A percentile compares a stretch with the other conserved stretches of the same genome.
Evolutionary conservation across 2,329 filamentous ascomycete species (phyloP).

Genomic region (Nigrospora osmanthi): DNA sequence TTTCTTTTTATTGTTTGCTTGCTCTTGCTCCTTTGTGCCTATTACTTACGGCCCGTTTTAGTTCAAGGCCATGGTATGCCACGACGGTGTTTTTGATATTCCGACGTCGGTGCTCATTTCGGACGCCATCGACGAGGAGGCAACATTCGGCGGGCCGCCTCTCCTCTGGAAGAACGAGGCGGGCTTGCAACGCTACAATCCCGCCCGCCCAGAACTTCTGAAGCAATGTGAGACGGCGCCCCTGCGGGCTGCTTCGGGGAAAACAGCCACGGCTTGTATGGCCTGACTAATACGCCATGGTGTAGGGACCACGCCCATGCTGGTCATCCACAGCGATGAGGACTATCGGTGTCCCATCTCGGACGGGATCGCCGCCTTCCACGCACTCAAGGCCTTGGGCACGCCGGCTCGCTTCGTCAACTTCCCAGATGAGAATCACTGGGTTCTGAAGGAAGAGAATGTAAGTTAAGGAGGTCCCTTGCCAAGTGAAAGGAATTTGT

Average conservation of each 20-base stretch:
- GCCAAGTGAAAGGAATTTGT: too few relatives aligned
- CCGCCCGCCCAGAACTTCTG: constrained; percentile 34
- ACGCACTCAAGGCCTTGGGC: constrained; percentile 8
- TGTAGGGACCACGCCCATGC: constrained; percentile 45
- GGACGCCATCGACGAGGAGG: constrained; percentile 12
- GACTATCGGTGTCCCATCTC: constrained; percentile 50
- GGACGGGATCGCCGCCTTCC: constrained; percentile 23
- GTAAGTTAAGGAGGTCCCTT: too few relatives aligned
- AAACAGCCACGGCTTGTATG: too few relatives aligned
- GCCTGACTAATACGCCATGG: constrained; percentile 26
- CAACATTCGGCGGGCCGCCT: constrained; percentile 33
- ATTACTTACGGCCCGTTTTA: constrained; percentile 10
- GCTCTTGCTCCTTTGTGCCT: constrained; percentile 9
- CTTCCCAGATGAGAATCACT: constrained; percentile 12
- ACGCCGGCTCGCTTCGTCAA: constrained; percentile 12
- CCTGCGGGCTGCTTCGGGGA: too few relatives aligned
- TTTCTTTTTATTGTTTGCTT: neutral
- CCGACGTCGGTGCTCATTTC: constrained; percentile 17
- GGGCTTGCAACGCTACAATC: constrained; percentile 43
- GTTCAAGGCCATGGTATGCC: constrained; percentile 48
- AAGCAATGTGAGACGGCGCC: constrained; percentile 37
- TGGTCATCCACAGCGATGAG: constrained; percentile 64
- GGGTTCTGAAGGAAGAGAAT: constrained; percentile 6
- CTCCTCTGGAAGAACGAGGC: constrained; percentile 35
- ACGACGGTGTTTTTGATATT: constrained; percentile 35